Base-by-base conservation (phyloP, 345 rosid species). In the Ailanthus altissimus region DNA sequence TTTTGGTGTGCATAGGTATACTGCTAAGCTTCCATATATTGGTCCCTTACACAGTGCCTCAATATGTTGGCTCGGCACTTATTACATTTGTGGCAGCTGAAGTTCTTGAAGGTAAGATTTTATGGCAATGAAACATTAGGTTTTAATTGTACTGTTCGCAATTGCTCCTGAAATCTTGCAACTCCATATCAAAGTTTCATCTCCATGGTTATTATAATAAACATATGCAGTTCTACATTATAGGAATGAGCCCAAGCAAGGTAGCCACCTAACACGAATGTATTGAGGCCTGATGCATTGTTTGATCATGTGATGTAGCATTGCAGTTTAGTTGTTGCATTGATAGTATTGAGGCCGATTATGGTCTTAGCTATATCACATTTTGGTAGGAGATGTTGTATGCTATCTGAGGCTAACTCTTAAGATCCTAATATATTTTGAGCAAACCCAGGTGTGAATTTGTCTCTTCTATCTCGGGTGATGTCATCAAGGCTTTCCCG, bases 401-500 rank as follows among this genome's bases (percentile, higher is more conserved):
- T 32, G n/a, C 45, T 73, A 47, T 26, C 49, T 14, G 23, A 65
- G 45, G 28, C 43, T 58, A 16, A 58, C 12, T 32, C 5, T 32
- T 70, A 5, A 25, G 38, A 43, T 26, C 69, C 67, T 42, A 53
- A 10, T 53, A 32, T 66, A 25, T 42, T 38, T 64, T 51, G 62
- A 56, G 7, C 38, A 40, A 45, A 18, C 71, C 65, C 82, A 88
- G 91, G 92, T 57, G 92, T 89, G 77, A 89, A 86, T 75, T 77
- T 89, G 43, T 89, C 90, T 5, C 87, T 86, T 2, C 80, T 89
- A 23, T 89, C 90, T 15, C 85, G 92, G 20, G 89, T 82, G 3
- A 86, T 89, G 89, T 85, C 92, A 6, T 89, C 92, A 8, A 89
- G 90, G 84, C 89, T 86, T 76, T 81, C 92, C 26, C 81, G 84